Base-by-base conservation (phyloP, 176 grass and related monocot species). In the Oryza longistaminata region DNA sequence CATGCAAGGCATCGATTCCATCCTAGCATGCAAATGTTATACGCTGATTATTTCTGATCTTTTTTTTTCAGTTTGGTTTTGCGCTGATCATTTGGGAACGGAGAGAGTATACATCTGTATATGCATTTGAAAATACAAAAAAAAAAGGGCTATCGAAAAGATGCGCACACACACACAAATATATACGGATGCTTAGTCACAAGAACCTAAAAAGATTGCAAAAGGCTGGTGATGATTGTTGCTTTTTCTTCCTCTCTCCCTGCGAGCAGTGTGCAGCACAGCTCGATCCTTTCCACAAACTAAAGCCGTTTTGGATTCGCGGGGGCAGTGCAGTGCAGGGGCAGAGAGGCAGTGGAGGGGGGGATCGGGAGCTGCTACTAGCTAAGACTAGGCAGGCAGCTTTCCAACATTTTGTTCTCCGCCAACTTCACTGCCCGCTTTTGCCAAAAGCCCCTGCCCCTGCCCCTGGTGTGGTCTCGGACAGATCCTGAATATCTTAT, bases 401-500 rank as follows among this genome's bases (percentile, higher is more conserved):
- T 90, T 87, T 90, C 22, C 81, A 50, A 34, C 31, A 50, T 87
- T 87, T 87, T 75, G 69, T 84, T 84, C 75, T 83, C 26, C 26
- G 40, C 71, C 58, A 42, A 42, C 48, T 53, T 42, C 53, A 33
- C 83, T 72, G 66, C 24, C 40, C 40, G 70, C 71, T 76, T 82
- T 82, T 49, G 64, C 65, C 79, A 71, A 88, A 77, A 77, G 83
- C 83, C 66, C 39, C 39, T 21, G 15, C 15, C 66, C 39, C 39
- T 34, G 15, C 15, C 29, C 24, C 29, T 15, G 80, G 3, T 53
- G 85, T 90, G 84, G 62, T 87, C 85, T 87, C 75, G 22, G 42
- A 13, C 42, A 82, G 75, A 90, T 90, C 85, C 85, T 80, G 89
- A 65, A 90, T 90, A 90, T 87, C 80, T 90, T 87, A 80, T 71